Evolutionary conservation across 257 asterid genomes (phyloP).

Genomic region (Agastache rugosa): DNA sequence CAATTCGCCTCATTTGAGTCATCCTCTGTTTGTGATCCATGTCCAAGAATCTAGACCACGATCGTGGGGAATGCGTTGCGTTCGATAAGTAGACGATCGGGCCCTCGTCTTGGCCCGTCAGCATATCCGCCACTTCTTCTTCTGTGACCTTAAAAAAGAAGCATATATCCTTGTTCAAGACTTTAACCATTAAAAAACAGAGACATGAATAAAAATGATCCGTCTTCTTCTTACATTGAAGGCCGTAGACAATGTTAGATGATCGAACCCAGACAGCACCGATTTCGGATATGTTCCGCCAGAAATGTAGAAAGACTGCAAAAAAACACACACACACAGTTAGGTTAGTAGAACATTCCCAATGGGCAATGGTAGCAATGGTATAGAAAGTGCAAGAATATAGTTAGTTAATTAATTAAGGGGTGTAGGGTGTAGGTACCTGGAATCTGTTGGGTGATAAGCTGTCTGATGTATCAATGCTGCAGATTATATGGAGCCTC

Average conservation of each 20-base stretch:
- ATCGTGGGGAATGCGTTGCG: conserved; percentile 45
- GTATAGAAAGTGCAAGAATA: no score
- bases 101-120: conserved; percentile 54
- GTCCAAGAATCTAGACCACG: conserved; percentile 63
- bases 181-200: background rate
- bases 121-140: conserved; percentile 47
- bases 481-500: conserved; percentile 72
- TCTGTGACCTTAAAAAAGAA: conserved; percentile 59
- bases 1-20: conserved; percentile 57
- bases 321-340: background rate
- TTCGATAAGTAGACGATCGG: conserved; percentile 59
- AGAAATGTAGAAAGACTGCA: conserved; percentile 79
- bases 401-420: no score
- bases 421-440: no score
- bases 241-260: conserved; percentile 65
- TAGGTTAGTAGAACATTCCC: background rate
- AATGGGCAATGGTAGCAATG: no score
- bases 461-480: conserved; percentile 65
- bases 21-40: conserved; percentile 46
- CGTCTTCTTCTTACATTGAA: conserved; percentile 70
- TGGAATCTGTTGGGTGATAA: conserved; percentile 59
- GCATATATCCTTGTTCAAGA: background rate
- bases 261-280: conserved; percentile 79
- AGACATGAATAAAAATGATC: background rate
- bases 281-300: conserved; percentile 85